Evolutionary conservation across 1,284 basidiomycete species (phyloP).

Genomic region (Cutaneotrichosporon sp.): DNA sequence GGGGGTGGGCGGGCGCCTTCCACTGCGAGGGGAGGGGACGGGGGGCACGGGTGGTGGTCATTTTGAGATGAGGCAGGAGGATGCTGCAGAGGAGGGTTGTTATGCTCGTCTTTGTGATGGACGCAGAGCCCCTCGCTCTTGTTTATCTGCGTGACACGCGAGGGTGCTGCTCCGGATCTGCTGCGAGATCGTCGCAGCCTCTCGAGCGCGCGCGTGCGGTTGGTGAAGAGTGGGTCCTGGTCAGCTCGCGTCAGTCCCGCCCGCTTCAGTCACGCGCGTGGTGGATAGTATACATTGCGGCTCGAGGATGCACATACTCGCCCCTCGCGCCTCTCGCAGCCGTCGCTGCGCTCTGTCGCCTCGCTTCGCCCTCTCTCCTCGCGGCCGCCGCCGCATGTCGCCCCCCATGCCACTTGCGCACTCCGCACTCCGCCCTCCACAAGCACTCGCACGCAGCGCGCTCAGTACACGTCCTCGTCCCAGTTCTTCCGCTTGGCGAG

Average conservation of each 20-base stretch:
- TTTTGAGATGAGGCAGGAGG: background rate
- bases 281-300: background rate
- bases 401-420: background rate
- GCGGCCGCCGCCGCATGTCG: too few species aligned
- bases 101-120: background rate
- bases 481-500: slow-evolving; percentile 70
- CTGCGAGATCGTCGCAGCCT: background rate
- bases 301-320: too few species aligned
- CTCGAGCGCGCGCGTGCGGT: background rate
- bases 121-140: too few species aligned
- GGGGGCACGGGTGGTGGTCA: background rate
- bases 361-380: too few species aligned
- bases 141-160: too few species aligned
- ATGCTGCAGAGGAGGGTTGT: background rate
- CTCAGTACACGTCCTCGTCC: slow-evolving; percentile 47
- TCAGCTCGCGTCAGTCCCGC: background rate
- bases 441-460: background rate
- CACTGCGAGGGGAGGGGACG: background rate
- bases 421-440: too few species aligned
- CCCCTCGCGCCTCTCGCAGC: too few species aligned
- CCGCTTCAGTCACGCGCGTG: background rate
- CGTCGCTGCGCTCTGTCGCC: too few species aligned
- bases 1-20: background rate
- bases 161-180: background rate
- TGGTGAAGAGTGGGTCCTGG: too few species aligned